Percentiles rank a stretch among this genome's conserved stretches.
Evolutionary conservation across 768 basidiomycete genomes (phyloP).

Genomic region (button mushroom (Agaricus bisporus)): DNA sequence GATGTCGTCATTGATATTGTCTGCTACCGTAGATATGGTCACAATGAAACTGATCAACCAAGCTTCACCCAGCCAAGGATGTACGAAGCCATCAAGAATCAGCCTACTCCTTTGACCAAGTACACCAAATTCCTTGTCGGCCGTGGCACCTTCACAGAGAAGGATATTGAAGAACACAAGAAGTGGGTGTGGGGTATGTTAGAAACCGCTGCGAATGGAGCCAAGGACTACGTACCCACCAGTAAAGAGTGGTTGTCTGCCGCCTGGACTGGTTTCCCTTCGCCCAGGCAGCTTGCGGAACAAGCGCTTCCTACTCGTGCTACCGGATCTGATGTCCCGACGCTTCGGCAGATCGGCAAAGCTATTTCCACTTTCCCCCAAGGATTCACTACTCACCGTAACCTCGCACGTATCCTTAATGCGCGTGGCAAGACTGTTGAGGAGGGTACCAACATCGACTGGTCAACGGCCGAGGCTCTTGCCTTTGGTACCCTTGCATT

Average conservation of each 20-base stretch:
- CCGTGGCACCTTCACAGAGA: conserved; percentile 90
- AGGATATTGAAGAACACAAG: conserved; percentile 97
- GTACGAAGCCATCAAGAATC: conserved; percentile 95
- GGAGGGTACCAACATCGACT: conserved; percentile 91
- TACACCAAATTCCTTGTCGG: conserved; percentile 89
- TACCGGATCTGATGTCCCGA: conserved; percentile 75
- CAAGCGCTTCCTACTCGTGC: conserved; percentile 84
- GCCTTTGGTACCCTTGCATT: conserved; percentile 92
- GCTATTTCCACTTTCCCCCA: conserved; percentile 82
- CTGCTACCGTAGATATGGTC: conserved; percentile 98
- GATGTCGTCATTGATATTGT: conserved; percentile 99
- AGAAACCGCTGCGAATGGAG: conserved; percentile 88
- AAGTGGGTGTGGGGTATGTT: conserved; percentile 99
- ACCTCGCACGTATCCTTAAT: conserved; percentile 87
- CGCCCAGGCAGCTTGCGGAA: conserved; percentile 92
- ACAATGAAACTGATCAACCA: conserved; percentile 99
- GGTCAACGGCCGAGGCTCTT: conserved; percentile 97
- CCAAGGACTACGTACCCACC: conserved; percentile 94
- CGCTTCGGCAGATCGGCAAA: conserved; percentile 79
- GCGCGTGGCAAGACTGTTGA: conserved; percentile 87
- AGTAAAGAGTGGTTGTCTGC: conserved; percentile 97
- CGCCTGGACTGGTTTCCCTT: conserved; percentile 98
- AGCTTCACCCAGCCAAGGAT: conserved; percentile 98
- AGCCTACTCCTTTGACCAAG: conserved; percentile 85
- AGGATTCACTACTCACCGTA: conserved; percentile 84